Evolutionary conservation across 2,329 filamentous ascomycete genomes (phyloP).

Genomic region (Xylaria sp.): DNA sequence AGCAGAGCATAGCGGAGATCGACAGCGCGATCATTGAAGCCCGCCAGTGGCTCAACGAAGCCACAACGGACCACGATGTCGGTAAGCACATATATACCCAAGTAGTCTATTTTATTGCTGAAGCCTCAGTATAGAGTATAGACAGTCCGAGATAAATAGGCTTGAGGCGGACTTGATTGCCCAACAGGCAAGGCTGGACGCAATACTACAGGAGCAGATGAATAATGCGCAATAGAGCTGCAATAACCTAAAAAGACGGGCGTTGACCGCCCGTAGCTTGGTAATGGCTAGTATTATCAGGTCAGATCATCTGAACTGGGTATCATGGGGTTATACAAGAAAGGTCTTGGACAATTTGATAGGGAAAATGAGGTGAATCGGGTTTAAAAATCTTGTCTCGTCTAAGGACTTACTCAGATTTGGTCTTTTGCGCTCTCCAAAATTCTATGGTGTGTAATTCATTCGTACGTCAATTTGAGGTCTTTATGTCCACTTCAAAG

Average conservation of each 20-base stretch:
- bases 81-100: constrained; percentile 22
- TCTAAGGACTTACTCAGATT: constrained; percentile 8
- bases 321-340: background rate
- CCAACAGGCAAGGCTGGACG: constrained; percentile 32
- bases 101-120: constrained; percentile 12
- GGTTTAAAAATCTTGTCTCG: constrained; percentile 13
- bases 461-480: constrained; percentile 10
- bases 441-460: constrained; percentile 3
- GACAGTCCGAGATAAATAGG: constrained; percentile 19
- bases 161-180: constrained; percentile 32
- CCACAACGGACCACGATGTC: constrained; percentile 25
- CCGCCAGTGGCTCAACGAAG: constrained; percentile 36
- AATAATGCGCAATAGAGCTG: background rate
- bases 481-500: background rate
- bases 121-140: constrained; percentile 23
- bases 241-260: background rate
- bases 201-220: constrained; percentile 6
- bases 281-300: background rate
- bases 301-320: background rate
- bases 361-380: background rate
- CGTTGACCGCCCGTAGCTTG: background rate
- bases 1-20: constrained; percentile 35
- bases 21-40: constrained; percentile 37
- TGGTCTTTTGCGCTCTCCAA: constrained; percentile 8
- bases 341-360: background rate